These are phyloP conservation scores for Danielozyma ontarioensis DNA, from an alignment of 805 yeast species.

Conservation along the genomic window DNA sequence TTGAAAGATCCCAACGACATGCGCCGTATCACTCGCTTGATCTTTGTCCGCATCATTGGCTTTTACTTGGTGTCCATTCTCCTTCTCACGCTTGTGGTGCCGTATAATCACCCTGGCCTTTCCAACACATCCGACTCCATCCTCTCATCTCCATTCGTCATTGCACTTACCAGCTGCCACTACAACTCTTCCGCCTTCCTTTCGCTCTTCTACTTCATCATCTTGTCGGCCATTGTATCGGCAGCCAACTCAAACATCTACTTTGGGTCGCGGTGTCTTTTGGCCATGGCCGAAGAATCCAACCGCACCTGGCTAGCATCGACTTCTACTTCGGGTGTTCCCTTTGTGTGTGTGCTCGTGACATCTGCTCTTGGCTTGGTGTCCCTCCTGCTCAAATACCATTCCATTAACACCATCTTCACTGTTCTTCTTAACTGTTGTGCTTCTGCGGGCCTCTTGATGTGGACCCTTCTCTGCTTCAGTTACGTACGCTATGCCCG, in stretches of 20 bases:
- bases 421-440: constrained; percentile 15
- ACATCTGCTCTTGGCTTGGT: constrained; percentile 17
- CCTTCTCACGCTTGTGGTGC: constrained; percentile 11
- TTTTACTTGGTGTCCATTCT: constrained; percentile 10
- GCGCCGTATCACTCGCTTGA: constrained; percentile 7
- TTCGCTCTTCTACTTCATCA: constrained; percentile 14
- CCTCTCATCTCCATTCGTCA: constrained; percentile 19
- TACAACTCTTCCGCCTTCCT: constrained; percentile 7
- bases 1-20: constrained; percentile 7
- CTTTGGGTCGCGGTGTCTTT: constrained; percentile 19
- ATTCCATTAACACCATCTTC: constrained; percentile 12
- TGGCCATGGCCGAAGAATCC: constrained; percentile 11
- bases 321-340: constrained; percentile 10
- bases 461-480: constrained; percentile 20
- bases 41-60: constrained; percentile 11
- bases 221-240: constrained; percentile 16
- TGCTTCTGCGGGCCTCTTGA: constrained; percentile 21
- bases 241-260: constrained; percentile 26
- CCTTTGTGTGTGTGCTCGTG: constrained; percentile 12
- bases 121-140: constrained; percentile 6
- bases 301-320: constrained; percentile 1
- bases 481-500: constrained; percentile 11
- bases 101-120: constrained; percentile 7
- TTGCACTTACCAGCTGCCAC: constrained; percentile 15
- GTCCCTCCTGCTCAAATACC: constrained; percentile 12